phyloP scores from a whole-genome alignment of 176 grass and related monocot genomes.

The Avena atlantica region DNA sequence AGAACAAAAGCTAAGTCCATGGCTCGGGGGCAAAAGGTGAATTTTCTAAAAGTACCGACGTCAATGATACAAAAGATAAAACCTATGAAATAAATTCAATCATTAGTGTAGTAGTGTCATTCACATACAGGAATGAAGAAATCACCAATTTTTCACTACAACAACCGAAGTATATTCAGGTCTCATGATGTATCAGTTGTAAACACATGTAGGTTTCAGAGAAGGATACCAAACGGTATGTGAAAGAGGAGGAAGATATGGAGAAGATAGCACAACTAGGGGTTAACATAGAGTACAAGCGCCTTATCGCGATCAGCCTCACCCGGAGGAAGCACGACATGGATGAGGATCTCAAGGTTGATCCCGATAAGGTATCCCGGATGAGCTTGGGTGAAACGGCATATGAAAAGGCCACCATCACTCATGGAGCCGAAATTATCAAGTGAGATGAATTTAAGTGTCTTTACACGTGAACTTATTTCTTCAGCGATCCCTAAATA shows the following conservation, averaged over 20 bases:
- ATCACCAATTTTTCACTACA: neutral
- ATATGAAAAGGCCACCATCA: conserved; percentile 60
- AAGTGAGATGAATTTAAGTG: conserved; percentile 41
- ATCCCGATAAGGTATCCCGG: conserved; percentile 55
- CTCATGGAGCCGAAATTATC: conserved; percentile 61
- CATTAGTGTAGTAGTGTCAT: neutral
- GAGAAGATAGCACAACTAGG: conserved; percentile 49
- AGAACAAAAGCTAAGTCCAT: too few relatives aligned
- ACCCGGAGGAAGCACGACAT: conserved; percentile 69
- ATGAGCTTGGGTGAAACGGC: conserved; percentile 75
- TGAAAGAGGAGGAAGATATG: conserved; percentile 45
- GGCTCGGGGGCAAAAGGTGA: too few relatives aligned
- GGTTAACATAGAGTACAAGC: conserved; percentile 55
- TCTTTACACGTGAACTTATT: neutral
- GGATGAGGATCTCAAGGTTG: conserved; percentile 54
- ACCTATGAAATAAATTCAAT: neutral
- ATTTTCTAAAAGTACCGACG: too few relatives aligned
- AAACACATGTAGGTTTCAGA: conserved; percentile 32
- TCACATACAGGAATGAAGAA: neutral
- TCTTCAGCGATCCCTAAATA: neutral
- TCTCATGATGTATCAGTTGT: neutral
- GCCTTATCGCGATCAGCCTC: conserved; percentile 68
- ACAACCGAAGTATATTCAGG: neutral
- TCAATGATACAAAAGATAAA: neutral
- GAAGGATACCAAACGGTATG: conserved; percentile 32